Evolutionary conservation across 495 filamentous ascomycete species (phyloP).

Genomic region (Barbatosphaeria neglecta): DNA sequence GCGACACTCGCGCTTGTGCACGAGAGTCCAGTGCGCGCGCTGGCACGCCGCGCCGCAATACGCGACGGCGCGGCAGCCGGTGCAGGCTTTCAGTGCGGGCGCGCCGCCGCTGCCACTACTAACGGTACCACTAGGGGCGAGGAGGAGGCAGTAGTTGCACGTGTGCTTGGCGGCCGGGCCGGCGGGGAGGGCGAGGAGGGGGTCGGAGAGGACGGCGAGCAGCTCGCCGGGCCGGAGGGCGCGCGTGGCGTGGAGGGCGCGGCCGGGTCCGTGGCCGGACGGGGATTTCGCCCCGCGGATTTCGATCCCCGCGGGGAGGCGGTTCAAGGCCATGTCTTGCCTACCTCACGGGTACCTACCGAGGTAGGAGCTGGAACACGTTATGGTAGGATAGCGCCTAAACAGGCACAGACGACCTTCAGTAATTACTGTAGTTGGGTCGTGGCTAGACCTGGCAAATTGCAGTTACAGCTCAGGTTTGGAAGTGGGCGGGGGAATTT

Average conservation of each 20-base stretch:
- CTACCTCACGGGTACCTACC: too few species aligned
- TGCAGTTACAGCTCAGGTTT: too few species aligned
- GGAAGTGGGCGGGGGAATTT: too few species aligned
- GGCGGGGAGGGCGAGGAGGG: conserved; percentile 32
- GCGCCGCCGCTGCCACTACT: conserved; percentile 1
- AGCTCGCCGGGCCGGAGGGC: conserved; percentile 24
- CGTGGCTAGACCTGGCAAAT: too few species aligned
- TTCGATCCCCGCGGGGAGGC: background rate
- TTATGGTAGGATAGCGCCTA: too few species aligned
- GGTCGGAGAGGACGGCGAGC: conserved; percentile 26
- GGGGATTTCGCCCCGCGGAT: conserved; percentile 2
- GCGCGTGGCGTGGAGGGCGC: conserved; percentile 21
- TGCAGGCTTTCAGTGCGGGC: conserved; percentile 30
- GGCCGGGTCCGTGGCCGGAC: conserved; percentile 12
- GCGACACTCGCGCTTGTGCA: conserved; percentile 43
- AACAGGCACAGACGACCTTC: too few species aligned
- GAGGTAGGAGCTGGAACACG: too few species aligned
- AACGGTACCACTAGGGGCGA: too few species aligned
- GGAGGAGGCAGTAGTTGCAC: conserved; percentile 35
- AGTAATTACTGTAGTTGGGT: too few species aligned
- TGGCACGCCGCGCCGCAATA: conserved; percentile 48
- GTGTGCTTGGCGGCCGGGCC: conserved; percentile 17
- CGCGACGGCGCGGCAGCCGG: conserved; percentile 31
- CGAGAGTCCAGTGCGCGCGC: conserved; percentile 39
- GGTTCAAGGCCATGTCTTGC: background rate